Percentiles rank a stretch among this genome's conserved stretches.
phyloP scores from a whole-genome alignment of 2,329 filamentous ascomycete species.

The Hypoxylon sp. region DNA sequence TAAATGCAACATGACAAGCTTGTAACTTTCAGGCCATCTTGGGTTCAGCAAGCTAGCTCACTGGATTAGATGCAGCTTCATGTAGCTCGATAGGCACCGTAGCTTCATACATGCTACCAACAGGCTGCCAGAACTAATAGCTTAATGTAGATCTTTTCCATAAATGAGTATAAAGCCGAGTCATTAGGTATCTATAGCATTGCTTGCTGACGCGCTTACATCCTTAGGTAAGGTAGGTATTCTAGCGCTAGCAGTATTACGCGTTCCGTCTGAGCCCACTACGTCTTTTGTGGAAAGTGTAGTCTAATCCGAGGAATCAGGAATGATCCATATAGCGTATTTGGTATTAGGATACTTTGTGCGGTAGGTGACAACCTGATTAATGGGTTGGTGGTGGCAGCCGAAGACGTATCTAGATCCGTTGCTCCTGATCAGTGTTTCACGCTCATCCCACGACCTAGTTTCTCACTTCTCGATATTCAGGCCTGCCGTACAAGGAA shows the following conservation, averaged over 20 bases:
- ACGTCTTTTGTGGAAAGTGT: neutral
- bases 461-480: slow-evolving; percentile 6
- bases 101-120: neutral
- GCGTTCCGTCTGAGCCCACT: neutral
- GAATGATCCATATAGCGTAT: neutral
- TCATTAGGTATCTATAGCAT: neutral
- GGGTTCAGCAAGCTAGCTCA: neutral
- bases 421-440: slow-evolving; percentile 1
- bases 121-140: neutral
- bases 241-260: neutral
- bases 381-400: slow-evolving; percentile 1
- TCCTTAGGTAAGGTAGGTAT: too few relatives aligned
- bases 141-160: slow-evolving; percentile 9
- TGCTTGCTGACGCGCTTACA: slow-evolving; percentile 5
- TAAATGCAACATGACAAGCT: slow-evolving; percentile 2
- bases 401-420: slow-evolving; percentile 2
- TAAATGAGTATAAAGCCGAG: neutral
- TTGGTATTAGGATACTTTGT: slow-evolving; percentile 13
- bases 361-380: slow-evolving; percentile 22
- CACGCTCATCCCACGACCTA: slow-evolving; percentile 7
- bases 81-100: slow-evolving; percentile 1
- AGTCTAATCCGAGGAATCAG: neutral
- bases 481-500: slow-evolving; percentile 13
- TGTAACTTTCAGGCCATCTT: neutral
- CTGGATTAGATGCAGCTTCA: neutral